Conservation (phyloP, 345 rosid species). For the Rubroshorea leprosula region DNA sequence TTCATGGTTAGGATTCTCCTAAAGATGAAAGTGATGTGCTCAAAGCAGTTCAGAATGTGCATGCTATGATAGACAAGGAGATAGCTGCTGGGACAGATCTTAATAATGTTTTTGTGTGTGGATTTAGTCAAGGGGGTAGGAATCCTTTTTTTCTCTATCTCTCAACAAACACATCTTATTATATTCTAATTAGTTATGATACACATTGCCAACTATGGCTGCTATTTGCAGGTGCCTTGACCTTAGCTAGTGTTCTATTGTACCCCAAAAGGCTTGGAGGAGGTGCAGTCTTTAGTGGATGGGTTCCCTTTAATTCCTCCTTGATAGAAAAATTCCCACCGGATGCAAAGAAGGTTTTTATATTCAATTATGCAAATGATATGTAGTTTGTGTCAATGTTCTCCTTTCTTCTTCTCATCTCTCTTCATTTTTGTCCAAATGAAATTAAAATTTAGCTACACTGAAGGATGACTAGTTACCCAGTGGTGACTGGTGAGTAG, state of each 20-base stretch:
- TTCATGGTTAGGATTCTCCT: constrained; percentile 49
- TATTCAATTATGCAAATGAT: neutral
- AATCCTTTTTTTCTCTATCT: constrained; percentile 18
- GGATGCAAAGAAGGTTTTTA: constrained; percentile 58
- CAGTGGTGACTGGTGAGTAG: neutral
- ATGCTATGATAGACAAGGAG: constrained; percentile 67
- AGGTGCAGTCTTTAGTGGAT: constrained; percentile 73
- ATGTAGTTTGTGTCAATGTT: constrained; percentile 1
- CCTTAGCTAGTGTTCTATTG: constrained; percentile 69
- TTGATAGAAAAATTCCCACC: constrained; percentile 33
- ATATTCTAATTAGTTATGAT: neutral
- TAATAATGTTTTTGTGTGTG: constrained; percentile 62
- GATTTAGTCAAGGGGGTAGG: constrained; percentile 90
- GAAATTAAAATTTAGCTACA: neutral
- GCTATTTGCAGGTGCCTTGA: constrained; percentile 59
- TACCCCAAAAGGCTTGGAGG: constrained; percentile 83
- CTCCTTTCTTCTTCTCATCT: neutral
- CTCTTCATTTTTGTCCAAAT: neutral
- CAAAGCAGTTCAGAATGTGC: constrained; percentile 66
- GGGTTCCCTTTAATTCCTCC: constrained; percentile 75
- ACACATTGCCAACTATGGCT: constrained; percentile 6
- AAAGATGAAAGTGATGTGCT: constrained; percentile 56
- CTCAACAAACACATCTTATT: neutral
- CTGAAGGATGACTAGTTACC: constrained; percentile 5
- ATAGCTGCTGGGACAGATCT: constrained; percentile 58